Base-by-base conservation (phyloP, 495 filamentous ascomycete species). In the Daldinia vernicosa region DNA sequence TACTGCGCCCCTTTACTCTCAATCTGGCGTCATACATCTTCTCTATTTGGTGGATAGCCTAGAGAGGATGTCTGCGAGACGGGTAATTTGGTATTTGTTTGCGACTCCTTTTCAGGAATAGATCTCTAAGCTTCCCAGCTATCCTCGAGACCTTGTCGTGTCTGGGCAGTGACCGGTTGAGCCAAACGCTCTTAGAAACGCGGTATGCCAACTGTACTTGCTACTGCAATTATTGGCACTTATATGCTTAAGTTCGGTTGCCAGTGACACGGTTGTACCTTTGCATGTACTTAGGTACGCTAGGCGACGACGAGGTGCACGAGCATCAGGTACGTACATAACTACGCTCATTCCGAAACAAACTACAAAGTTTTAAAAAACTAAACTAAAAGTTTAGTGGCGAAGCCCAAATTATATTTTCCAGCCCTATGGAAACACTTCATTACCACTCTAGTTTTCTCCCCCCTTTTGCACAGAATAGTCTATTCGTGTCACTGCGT, bases 41-140 rank as follows among this genome's bases (percentile, higher is more conserved):
- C 4, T 22, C 19, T 11, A 8, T 47, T 4, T 22, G 43, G 43
- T 47, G 17, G 43, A 47, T 47, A 6, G 19, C 33, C 62, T 39
- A 45, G 37, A 57, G 24, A 22, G 56, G 11, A 54, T 17, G 28
- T 27, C 15, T 14, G 27, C 53, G 15, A 37, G 51, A 22, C 39
- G 61, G 35, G 40, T 63, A 27, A 22, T 22, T 1, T 30, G 52
- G 40, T 45, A 65, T 50, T 65, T 58, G 6, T 55, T 65, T 65
- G 62, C 62, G 62, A 40, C 53, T 57, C 62, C 39, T 57, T 65
- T 65, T 47, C 62, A 57, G 52, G 62, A 58, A 11, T 65, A 7
- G 37, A 56, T 32, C 62, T 22, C 43, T 47, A 11, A 11, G 43
- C 28, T 4, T 45, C 26, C 27, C 52, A 32, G 30, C 27, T 0